Base-by-base conservation (phyloP, 371 early-diverging fungal genomes). In the Dichotomocladium elegans region DNA sequence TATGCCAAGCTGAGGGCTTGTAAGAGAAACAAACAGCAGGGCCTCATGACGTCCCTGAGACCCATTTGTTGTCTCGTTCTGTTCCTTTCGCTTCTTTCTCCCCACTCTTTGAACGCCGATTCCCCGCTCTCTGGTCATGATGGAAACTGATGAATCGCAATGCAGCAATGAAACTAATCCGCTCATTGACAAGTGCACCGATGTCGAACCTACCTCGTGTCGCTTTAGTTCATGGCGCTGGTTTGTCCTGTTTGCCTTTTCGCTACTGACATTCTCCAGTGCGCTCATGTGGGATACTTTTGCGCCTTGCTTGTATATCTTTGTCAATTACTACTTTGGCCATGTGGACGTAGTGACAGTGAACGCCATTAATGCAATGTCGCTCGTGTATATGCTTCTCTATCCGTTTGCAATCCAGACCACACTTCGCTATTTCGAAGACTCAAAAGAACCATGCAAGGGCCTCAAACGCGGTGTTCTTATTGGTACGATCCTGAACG, bases 221-320 rank as follows among this genome's bases (percentile, higher is more conserved):
- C 37, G 0, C 21, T 17, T 37, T 21, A 37, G 44, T 14, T 14
- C 15, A 24, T 61, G 71, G 65, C 61, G 72, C 27, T 76, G 74
- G 70, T 45, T 70, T 26, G 60, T 76, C 26, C 54, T 80, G 28
- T 48, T 70, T 43, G 55, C 70, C 1, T 77, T 77, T 46, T 80
- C 74, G 0, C 40, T 64, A 9, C 61, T 77, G 21, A 68, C 75
- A 3, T 73, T 77, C 54, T 66, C 70, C 1, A 75, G 62, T 48
- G 71, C 72, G 1, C 57, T 69, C 47, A 68, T 77, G 68, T 81
- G 81, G 81, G 78, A 78, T 15, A 71, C 81, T 0, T 81, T 81
- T 59, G 72, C 79, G 9, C 81, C 81, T 7, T 78, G 72, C 45
- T 53, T 78, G 7, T 74, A 74, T 47, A 66, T 72, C 4, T 81